These are phyloP conservation scores for Diatrype stigma DNA, from an alignment of 2,329 filamentous ascomycete genomes.

Conservation along the genomic window DNA sequence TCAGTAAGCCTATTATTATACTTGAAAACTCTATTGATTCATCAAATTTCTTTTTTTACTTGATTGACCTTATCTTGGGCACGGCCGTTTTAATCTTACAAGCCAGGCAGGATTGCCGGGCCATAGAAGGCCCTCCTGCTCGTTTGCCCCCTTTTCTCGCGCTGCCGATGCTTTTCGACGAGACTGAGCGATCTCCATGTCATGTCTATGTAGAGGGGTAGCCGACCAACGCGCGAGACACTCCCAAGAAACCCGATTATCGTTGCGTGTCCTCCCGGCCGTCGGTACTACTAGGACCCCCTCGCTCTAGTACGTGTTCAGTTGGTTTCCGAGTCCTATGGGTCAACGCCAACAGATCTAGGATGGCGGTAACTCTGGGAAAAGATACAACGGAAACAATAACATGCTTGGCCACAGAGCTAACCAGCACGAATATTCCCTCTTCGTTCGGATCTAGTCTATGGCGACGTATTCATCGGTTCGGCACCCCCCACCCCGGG, in stretches of 20 bases:
- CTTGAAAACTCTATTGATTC: neutral
- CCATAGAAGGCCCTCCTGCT: neutral
- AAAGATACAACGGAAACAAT: slow-evolving; percentile 19
- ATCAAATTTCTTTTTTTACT: neutral
- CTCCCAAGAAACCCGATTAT: neutral
- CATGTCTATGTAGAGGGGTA: neutral
- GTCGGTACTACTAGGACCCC: neutral
- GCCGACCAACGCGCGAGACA: neutral
- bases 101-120: neutral
- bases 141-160: neutral
- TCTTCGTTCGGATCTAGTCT: slow-evolving; percentile 37
- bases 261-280: neutral
- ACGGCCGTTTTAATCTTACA: neutral
- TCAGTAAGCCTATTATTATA: neutral
- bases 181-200: neutral
- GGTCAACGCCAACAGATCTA: neutral
- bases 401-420: slow-evolving; percentile 18
- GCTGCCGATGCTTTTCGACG: neutral
- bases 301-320: neutral
- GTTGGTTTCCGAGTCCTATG: neutral
- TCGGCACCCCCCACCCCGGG: slow-evolving; percentile 48
- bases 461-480: slow-evolving; percentile 63
- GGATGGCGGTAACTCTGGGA: slow-evolving; percentile 5
- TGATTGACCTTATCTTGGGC: neutral
- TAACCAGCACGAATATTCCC: slow-evolving; percentile 19